Conservation (phyloP, 495 filamentous ascomycete species). For the Talaromyces liani region DNA sequence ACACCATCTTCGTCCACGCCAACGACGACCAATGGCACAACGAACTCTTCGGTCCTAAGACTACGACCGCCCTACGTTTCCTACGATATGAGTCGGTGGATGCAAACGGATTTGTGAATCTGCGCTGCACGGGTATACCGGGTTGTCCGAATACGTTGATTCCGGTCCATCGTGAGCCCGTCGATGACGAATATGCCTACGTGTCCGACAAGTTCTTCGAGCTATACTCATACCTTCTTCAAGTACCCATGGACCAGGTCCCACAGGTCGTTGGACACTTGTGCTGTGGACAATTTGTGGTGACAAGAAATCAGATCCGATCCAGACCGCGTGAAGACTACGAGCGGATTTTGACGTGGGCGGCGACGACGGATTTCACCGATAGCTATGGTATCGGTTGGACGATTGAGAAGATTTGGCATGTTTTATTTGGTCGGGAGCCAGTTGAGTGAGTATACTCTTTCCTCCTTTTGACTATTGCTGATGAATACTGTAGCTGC, state of each 20-base stretch:
- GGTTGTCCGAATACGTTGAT: constrained; percentile 28
- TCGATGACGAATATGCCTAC: constrained; percentile 29
- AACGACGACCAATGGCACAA: constrained; percentile 37
- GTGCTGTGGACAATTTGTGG: constrained; percentile 46
- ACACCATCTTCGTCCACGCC: constrained; percentile 35
- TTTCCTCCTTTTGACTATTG: background rate
- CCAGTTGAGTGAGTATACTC: constrained; percentile 26
- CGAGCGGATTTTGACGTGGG: constrained; percentile 35
- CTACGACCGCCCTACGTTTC: constrained; percentile 19
- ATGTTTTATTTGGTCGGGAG: constrained; percentile 35
- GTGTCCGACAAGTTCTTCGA: constrained; percentile 27
- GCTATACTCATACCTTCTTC: constrained; percentile 28
- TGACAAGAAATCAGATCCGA: constrained; percentile 32
- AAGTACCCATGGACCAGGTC: constrained; percentile 18
- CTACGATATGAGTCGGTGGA: constrained; percentile 31
- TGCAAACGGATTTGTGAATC: constrained; percentile 31
- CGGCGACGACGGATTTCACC: constrained; percentile 22
- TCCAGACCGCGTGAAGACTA: constrained; percentile 35
- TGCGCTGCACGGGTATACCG: constrained; percentile 33
- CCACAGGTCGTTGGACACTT: constrained; percentile 34
- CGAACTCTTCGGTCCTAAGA: constrained; percentile 30
- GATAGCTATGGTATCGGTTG: constrained; percentile 35
- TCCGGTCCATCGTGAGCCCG: constrained; percentile 22
- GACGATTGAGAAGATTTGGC: constrained; percentile 37
- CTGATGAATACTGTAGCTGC: constrained; percentile 17